Percentiles rank a stretch among this genome's conserved stretches.
Conservation (phyloP, 2,329 filamentous ascomycete species). For the Ophiocordyceps unilateralis region DNA sequence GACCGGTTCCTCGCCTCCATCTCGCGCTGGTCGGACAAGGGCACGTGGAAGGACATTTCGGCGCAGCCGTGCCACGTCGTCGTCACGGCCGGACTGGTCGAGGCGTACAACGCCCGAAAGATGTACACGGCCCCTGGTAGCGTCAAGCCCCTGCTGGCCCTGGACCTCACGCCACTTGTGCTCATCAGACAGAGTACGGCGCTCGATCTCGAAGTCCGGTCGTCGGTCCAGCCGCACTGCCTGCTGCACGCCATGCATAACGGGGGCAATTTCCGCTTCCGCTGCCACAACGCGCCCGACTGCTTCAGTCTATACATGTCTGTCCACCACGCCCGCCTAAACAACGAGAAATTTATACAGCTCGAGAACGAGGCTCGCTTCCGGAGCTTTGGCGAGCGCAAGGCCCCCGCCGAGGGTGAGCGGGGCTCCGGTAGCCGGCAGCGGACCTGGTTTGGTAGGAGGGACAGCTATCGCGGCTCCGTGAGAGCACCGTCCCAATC, state of each 20-base stretch:
- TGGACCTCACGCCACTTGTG: slow-evolving; percentile 83
- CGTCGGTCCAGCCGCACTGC: slow-evolving; percentile 58
- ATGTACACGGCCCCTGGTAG: slow-evolving; percentile 12
- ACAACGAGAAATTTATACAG: slow-evolving; percentile 75
- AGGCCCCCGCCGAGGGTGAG: slow-evolving; percentile 29
- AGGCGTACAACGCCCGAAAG: slow-evolving; percentile 29
- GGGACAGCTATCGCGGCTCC: slow-evolving; percentile 48
- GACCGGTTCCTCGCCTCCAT: slow-evolving; percentile 34
- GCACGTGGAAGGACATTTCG: slow-evolving; percentile 41
- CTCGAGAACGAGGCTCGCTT: slow-evolving; percentile 49
- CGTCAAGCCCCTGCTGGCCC: slow-evolving; percentile 39
- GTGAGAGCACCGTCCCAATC: slow-evolving; percentile 46
- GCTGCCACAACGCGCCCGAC: slow-evolving; percentile 58
- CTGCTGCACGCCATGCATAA: slow-evolving; percentile 46
- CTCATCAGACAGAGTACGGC: slow-evolving; percentile 80
- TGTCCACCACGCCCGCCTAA: slow-evolving; percentile 76
- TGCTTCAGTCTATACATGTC: slow-evolving; percentile 70
- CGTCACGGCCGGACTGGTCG: slow-evolving; percentile 40
- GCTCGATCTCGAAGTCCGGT: slow-evolving; percentile 85
- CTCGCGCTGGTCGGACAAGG: slow-evolving; percentile 45
- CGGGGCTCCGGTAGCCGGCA: slow-evolving; percentile 27
- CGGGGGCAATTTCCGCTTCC: slow-evolving; percentile 72
- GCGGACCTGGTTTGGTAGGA: slow-evolving; percentile 42
- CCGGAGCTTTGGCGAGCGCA: slow-evolving; percentile 51
- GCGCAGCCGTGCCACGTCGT: slow-evolving; percentile 34